A percentile compares a stretch with the other conserved stretches of the same genome.
Evolutionary conservation across 75 land plant species (phyloP).

Genomic region (Pseudotsuga menziesii): DNA sequence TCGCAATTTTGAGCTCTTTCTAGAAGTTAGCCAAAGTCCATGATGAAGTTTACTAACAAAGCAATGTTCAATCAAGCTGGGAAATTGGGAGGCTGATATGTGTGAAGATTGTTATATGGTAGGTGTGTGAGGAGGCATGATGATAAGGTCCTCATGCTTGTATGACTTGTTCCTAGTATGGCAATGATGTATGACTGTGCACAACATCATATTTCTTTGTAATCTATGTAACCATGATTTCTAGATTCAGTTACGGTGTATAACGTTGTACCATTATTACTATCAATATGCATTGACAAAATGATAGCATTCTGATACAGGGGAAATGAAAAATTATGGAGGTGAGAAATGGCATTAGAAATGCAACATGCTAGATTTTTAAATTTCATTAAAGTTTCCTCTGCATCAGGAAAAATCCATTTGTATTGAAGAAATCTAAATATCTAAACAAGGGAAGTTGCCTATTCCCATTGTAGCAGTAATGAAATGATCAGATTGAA

Average conservation of each 20-base stretch:
- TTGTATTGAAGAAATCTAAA: not conserved
- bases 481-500: not conserved
- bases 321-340: not conserved
- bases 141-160: not conserved
- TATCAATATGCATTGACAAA: constrained; percentile 9
- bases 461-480: not conserved
- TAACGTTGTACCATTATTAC: constrained; percentile 6
- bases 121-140: not conserved
- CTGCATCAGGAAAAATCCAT: not conserved
- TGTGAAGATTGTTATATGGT: not conserved
- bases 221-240: not conserved
- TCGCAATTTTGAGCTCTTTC: not conserved
- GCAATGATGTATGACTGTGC: not conserved
- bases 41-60: not conserved
- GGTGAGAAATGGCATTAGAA: not conserved
- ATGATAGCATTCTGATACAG: not conserved
- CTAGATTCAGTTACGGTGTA: not conserved
- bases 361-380: not conserved
- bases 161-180: not conserved
- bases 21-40: not conserved
- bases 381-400: not conserved
- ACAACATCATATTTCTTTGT: not conserved
- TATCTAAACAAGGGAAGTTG: not conserved
- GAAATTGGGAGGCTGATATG: not conserved
- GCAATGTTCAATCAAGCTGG: not conserved